A percentile compares a stretch with the other conserved stretches of the same genome.
These are phyloP conservation scores for Globisporangium megalacanthum DNA, from an alignment of 352 stramenopile genomes.

Conservation along the genomic window DNA sequence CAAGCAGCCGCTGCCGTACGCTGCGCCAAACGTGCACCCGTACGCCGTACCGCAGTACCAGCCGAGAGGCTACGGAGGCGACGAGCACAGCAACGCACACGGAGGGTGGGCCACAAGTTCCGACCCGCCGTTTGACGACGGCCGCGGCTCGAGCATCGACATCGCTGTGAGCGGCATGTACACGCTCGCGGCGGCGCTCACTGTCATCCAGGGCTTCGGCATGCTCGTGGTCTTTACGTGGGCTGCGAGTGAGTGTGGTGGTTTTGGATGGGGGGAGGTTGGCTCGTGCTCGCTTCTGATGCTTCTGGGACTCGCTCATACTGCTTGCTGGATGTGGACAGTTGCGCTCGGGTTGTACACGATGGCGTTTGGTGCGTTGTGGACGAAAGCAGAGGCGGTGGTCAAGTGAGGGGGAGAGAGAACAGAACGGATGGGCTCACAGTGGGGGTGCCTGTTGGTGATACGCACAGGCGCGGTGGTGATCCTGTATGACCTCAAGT, in stretches of 20 bases:
- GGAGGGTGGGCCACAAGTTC: conserved; percentile 34
- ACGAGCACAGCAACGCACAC: conserved; percentile 27
- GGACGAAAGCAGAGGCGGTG: neutral
- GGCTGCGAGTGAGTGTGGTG: conserved; percentile 32
- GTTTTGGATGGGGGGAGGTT: too few species aligned
- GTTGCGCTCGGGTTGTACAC: conserved; percentile 76
- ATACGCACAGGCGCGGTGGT: conserved; percentile 38
- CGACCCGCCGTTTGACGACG: conserved; percentile 36
- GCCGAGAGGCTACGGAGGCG: conserved; percentile 43
- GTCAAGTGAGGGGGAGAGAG: neutral
- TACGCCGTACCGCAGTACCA: conserved; percentile 81
- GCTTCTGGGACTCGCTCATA: neutral
- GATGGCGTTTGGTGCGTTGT: conserved; percentile 72
- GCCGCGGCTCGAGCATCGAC: conserved; percentile 54
- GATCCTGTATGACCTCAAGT: conserved; percentile 85
- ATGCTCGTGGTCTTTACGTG: conserved; percentile 77
- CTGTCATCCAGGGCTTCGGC: conserved; percentile 77
- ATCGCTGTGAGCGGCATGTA: conserved; percentile 85
- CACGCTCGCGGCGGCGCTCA: conserved; percentile 74
- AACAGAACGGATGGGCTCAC: neutral
- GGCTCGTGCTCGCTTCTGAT: neutral
- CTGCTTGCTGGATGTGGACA: conserved; percentile 15
- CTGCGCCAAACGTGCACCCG: conserved; percentile 70
- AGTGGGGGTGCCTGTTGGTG: neutral
- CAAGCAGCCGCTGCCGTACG: conserved; percentile 43